These are phyloP conservation scores for Vanderwaltozyma polyspora DNA, from an alignment of 805 yeast species.

Conservation along the genomic window DNA sequence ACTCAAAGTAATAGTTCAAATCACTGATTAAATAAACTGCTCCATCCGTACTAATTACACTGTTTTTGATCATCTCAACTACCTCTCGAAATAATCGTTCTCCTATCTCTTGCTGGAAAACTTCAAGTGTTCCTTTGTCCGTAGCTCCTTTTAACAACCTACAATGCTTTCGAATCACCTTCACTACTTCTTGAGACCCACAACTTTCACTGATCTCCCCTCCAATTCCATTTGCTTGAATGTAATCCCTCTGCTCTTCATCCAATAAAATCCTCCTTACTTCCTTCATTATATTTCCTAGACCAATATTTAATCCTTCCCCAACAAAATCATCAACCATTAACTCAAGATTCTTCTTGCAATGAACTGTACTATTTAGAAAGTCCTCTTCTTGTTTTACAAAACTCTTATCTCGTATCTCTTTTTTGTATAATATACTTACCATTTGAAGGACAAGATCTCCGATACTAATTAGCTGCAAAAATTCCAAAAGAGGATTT, in stretches of 20 bases:
- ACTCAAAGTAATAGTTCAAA: constrained; percentile 65
- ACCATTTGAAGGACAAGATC: constrained; percentile 89
- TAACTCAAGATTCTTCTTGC: constrained; percentile 57
- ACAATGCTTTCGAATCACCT: constrained; percentile 58
- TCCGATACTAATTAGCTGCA: constrained; percentile 85
- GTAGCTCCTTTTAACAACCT: constrained; percentile 67
- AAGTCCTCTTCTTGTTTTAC: constrained; percentile 78
- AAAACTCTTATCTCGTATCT: too few species aligned
- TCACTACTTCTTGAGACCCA: constrained; percentile 31
- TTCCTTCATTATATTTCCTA: constrained; percentile 77
- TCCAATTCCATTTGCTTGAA: not conserved
- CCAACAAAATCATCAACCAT: constrained; percentile 83
- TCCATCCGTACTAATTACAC: constrained; percentile 66
- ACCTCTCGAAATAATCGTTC: constrained; percentile 68
- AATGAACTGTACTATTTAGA: constrained; percentile 61
- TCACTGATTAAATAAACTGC: constrained; percentile 77
- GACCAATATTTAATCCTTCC: constrained; percentile 83
- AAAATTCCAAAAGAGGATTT: too few species aligned
- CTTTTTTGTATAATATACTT: too few species aligned
- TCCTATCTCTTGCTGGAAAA: constrained; percentile 88
- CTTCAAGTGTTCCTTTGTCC: constrained; percentile 79
- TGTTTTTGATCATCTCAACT: constrained; percentile 64
- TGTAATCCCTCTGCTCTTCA: not conserved
- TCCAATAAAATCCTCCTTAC: constrained; percentile 55
- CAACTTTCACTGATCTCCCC: not conserved